A percentile compares a stretch with the other conserved stretches of the same genome.
phyloP scores from a whole-genome alignment of 768 basidiomycete genomes.

The Mycena capillaripes region DNA sequence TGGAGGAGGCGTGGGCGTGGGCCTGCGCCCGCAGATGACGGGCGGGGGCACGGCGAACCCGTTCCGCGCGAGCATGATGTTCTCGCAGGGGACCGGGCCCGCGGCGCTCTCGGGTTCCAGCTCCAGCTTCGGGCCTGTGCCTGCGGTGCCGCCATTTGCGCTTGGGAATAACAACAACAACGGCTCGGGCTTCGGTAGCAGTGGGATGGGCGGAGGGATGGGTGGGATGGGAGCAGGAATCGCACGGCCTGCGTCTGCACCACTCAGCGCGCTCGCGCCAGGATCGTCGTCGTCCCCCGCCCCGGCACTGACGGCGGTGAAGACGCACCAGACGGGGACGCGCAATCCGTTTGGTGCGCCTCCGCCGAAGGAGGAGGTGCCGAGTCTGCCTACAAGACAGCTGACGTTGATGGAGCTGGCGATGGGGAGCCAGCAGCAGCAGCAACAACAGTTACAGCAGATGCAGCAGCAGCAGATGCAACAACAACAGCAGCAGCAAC shows the following conservation, averaged over 20 bases:
- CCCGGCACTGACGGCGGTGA: constrained; percentile 72
- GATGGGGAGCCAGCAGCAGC: constrained; percentile 53
- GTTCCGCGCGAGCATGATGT: constrained; percentile 84
- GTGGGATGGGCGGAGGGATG: not conserved
- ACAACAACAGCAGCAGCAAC: constrained; percentile 38
- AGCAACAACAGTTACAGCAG: constrained; percentile 38
- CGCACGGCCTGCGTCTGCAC: constrained; percentile 80
- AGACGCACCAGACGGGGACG: constrained; percentile 93
- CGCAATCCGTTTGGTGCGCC: constrained; percentile 94
- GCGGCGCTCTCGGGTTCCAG: constrained; percentile 52
- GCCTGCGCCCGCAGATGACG: constrained; percentile 75
- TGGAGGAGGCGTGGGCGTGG: constrained; percentile 54
- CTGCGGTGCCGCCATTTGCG: constrained; percentile 35
- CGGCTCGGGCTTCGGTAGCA: not conserved
- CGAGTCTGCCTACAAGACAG: constrained; percentile 41
- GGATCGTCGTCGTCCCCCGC: constrained; percentile 43
- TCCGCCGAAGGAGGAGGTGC: constrained; percentile 65
- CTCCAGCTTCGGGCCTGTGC: not conserved
- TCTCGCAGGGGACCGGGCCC: constrained; percentile 74
- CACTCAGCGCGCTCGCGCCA: constrained; percentile 60
- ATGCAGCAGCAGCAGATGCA: constrained; percentile 39
- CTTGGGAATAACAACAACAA: constrained; percentile 35
- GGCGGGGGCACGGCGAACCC: constrained; percentile 71
- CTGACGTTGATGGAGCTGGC: constrained; percentile 89
- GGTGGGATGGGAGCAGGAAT: constrained; percentile 20